Evolutionary conservation across 305 asterid species (phyloP).

Genomic region (Fraxinus dipetala): DNA sequence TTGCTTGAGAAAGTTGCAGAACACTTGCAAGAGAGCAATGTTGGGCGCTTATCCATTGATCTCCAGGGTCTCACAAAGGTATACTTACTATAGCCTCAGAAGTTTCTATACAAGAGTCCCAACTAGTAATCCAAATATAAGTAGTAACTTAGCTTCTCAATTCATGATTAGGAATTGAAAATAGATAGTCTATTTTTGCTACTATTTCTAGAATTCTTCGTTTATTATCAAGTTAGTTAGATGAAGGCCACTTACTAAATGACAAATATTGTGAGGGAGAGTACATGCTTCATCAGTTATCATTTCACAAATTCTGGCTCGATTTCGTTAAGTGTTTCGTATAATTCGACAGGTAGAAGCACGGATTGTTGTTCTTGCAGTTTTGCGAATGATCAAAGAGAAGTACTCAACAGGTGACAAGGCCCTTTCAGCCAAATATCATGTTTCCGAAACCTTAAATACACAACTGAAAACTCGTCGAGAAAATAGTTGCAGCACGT

Average conservation of each 20-base stretch:
- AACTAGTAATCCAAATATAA: not conserved
- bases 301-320: conserved; percentile 8
- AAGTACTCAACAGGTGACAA: conserved; percentile 56
- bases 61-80: conserved; percentile 88
- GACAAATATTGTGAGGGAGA: not conserved
- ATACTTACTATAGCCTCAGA: conserved; percentile 15
- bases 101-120: not conserved
- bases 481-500: not conserved
- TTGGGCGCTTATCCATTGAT: conserved; percentile 63
- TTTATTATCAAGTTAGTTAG: not conserved
- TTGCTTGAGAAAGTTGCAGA: conserved; percentile 84
- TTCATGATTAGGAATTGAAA: not conserved
- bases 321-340: conserved; percentile 23
- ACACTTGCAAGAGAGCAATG: conserved; percentile 67
- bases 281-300: not conserved
- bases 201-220: not conserved
- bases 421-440: conserved; percentile 2
- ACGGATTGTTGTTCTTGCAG: conserved; percentile 87
- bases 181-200: not conserved
- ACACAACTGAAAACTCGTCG: not conserved
- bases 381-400: conserved; percentile 82
- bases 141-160: not conserved
- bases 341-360: conserved; percentile 71
- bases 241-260: not conserved
- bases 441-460: not conserved